Percentiles rank a stretch among this genome's conserved stretches.
These are phyloP conservation scores for Xerocomus amazonicus DNA, from an alignment of 1,284 basidiomycete species.

Conservation along the genomic window DNA sequence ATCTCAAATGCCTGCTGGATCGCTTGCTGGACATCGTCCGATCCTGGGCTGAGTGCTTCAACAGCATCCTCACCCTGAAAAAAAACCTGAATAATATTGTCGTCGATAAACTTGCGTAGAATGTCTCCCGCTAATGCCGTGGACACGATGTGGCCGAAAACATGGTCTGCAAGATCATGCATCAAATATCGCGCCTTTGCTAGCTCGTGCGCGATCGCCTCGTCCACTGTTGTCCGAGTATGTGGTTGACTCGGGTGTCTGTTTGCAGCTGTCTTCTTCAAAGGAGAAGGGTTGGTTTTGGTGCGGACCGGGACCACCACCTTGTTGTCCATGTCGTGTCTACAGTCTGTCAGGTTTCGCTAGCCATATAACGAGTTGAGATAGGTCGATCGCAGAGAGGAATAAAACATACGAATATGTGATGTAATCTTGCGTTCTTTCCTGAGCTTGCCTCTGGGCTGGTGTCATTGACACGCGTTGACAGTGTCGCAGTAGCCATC, in stretches of 20 bases:
- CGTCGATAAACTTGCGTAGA: too few relatives aligned
- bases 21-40: background rate
- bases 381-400: background rate
- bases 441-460: background rate
- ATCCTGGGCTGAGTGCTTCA: background rate
- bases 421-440: background rate
- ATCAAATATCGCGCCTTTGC: constrained; percentile 5
- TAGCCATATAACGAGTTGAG: background rate
- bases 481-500: too few relatives aligned
- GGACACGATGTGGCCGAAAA: constrained; percentile 12
- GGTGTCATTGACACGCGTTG: background rate
- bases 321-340: background rate
- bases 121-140: background rate
- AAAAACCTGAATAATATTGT: too few relatives aligned
- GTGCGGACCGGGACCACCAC: background rate
- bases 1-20: background rate
- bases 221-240: background rate
- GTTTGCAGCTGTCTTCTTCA: constrained; percentile 2
- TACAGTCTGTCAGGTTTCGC: constrained; percentile 7
- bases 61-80: too few relatives aligned
- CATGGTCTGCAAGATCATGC: constrained; percentile 11
- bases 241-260: constrained; percentile 1
- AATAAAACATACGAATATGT: constrained; percentile 3
- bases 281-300: background rate
- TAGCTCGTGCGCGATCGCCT: constrained; percentile 3